phyloP scores from a whole-genome alignment of 148 eudicot genomes.

The Fallopia convolvulus region DNA sequence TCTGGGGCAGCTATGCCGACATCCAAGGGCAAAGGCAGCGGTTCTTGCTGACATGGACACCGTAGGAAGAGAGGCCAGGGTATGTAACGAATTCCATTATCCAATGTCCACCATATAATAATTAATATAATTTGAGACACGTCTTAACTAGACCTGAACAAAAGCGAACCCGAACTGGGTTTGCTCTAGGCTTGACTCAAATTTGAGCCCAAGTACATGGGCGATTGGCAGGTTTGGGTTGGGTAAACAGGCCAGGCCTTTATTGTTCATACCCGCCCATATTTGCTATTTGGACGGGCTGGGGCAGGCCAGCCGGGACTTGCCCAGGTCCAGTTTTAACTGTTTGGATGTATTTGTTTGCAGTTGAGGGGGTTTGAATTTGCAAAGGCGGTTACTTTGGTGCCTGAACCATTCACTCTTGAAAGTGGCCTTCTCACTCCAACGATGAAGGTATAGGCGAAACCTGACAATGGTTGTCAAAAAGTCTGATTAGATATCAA shows the following conservation, averaged over 20 bases:
- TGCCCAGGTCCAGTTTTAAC: not conserved
- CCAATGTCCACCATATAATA: not conserved
- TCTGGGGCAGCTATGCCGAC: constrained; percentile 52
- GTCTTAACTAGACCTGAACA: too few species aligned
- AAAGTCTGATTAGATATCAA: not conserved
- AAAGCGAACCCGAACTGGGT: too few species aligned
- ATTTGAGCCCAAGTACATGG: too few species aligned
- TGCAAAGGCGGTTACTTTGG: constrained; percentile 79
- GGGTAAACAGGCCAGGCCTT: too few species aligned
- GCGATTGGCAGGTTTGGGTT: too few species aligned
- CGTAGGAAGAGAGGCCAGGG: constrained; percentile 71
- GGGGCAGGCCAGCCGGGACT: too few species aligned
- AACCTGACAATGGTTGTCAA: not conserved
- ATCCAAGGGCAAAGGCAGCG: constrained; percentile 70
- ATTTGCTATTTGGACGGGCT: too few species aligned
- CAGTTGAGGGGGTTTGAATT: constrained; percentile 81
- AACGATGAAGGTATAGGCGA: constrained; percentile 54
- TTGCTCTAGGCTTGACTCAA: too few species aligned
- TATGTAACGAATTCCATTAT: constrained; percentile 11
- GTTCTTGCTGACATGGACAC: constrained; percentile 83
- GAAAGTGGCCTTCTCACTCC: constrained; percentile 93
- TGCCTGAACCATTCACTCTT: constrained; percentile 65
- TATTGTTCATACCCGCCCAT: too few species aligned
- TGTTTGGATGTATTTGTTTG: not conserved
- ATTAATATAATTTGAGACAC: not conserved